These are phyloP conservation scores for Ophiognomonia clavigignenti-juglandacearum DNA, from an alignment of 2,329 filamentous ascomycete species.

Conservation along the genomic window DNA sequence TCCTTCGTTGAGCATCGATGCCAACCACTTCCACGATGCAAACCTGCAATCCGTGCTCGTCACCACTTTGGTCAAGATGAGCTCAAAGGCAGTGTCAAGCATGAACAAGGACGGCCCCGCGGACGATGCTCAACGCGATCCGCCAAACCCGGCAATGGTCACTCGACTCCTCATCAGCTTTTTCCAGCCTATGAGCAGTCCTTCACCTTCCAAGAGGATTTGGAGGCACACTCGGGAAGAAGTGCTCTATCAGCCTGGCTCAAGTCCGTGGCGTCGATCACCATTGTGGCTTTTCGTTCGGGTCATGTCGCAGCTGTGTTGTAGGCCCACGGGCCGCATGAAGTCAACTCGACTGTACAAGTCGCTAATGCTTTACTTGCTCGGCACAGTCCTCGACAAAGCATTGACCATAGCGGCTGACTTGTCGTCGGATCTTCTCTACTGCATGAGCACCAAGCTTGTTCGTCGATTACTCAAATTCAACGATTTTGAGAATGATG, in stretches of 20 bases:
- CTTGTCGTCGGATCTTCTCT: conserved; percentile 25
- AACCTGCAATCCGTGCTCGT: conserved; percentile 21
- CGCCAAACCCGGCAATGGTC: conserved; percentile 42
- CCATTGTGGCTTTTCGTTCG: conserved; percentile 16
- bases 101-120: conserved; percentile 16
- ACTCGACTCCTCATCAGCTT: conserved; percentile 42
- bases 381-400: conserved; percentile 31
- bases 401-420: background rate
- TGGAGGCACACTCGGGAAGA: conserved; percentile 52
- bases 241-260: conserved; percentile 33
- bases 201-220: conserved; percentile 26
- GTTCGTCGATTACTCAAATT: conserved; percentile 38
- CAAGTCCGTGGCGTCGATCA: conserved; percentile 16
- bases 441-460: conserved; percentile 40
- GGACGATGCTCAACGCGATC: conserved; percentile 45
- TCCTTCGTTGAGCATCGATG: conserved; percentile 18
- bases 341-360: conserved; percentile 36
- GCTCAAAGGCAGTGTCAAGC: conserved; percentile 19
- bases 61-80: conserved; percentile 25
- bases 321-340: background rate
- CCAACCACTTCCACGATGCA: conserved; percentile 7
- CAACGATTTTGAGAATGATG: background rate
- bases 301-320: conserved; percentile 11
- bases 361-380: conserved; percentile 41
- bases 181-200: conserved; percentile 33